Evolutionary conservation across 371 early-diverging fungal genomes (phyloP), one percentile per base, ranked within the genome.

Genomic region (Actinomucor elegans): DNA sequence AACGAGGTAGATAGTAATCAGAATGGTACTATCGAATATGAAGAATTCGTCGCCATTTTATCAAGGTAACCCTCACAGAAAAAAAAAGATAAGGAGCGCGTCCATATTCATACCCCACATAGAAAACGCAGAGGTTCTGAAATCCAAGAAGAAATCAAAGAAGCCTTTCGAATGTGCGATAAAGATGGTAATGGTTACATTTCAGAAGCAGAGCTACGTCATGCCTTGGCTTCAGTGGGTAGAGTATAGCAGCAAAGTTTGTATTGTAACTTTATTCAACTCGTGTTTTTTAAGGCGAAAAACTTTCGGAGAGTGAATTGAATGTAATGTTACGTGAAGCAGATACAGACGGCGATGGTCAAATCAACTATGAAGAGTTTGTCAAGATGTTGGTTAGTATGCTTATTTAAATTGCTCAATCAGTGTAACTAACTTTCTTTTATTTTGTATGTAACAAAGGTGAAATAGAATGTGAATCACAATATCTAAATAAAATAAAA

Each of bases 311-410:
- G 35, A 87, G 86, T 58, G 91, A 93, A 74, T 84, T 87, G 24
- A 85, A 87, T 49, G 90, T 88, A 65, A 87, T 89, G 81, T 89
- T 97, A 46, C 77, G 80, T 48, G 91, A 89, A 55, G 91, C 89
- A 47, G 92, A 91, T 69, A 84, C 84, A 55, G 89, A 89, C 55
- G 89, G 90, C 32, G 91, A 89, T 73, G 92, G 91, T 50, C 81
- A 85, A 56, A 89, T 96, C 65, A 90, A 93, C 74, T 91, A 92
- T 61, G 87, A 93, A 66, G 94, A 93, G 67, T 95, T 96, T 70
- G 88, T 92, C 69, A 92, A 89, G 79, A 93, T 94, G 88, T 87
- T 93, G 89, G 66, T 65, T 57, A 61, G 42, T 38, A 20, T 38
- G 21, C 18, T 38, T 35, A 23, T 35, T 26, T 21, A 42, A 21